phyloP scores from a whole-genome alignment of 331 rosid genomes.

The Rosa hybrid region DNA sequence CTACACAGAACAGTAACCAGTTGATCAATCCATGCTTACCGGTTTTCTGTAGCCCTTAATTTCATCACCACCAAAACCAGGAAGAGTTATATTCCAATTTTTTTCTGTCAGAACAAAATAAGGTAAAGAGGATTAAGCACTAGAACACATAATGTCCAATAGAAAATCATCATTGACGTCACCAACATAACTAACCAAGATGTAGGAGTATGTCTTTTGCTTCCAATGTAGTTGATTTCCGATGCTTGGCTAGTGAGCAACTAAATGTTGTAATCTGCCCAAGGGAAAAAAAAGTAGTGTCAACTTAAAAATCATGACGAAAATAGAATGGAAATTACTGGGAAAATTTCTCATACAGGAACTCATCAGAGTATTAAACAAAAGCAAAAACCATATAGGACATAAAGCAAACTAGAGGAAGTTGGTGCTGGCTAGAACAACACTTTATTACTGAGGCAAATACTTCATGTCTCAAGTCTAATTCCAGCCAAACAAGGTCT shows the following conservation, averaged over 20 bases:
- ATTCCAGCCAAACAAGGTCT: conserved; percentile 9
- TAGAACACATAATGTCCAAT: conserved; percentile 6
- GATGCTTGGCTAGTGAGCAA: conserved; percentile 90
- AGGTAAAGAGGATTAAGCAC: conserved; percentile 16
- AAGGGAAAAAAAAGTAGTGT: conserved; percentile 17
- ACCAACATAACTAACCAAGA: conserved; percentile 65
- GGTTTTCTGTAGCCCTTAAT: conserved; percentile 79
- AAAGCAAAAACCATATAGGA: background rate
- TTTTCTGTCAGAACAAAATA: conserved; percentile 57
- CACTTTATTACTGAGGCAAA: background rate
- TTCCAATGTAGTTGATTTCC: conserved; percentile 82
- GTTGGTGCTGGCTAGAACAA: background rate
- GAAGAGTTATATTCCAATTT: conserved; percentile 86
- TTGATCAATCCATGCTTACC: conserved; percentile 38
- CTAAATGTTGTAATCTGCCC: conserved; percentile 83
- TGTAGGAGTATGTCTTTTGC: conserved; percentile 90
- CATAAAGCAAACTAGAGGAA: conserved; percentile 5
- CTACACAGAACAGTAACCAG: conserved; percentile 23
- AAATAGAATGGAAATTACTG: background rate
- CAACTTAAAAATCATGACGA: background rate
- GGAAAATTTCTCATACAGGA: background rate
- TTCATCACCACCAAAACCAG: conserved; percentile 94
- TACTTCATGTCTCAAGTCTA: background rate
- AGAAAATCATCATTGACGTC: background rate
- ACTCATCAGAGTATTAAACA: background rate